A percentile compares a stretch with the other conserved stretches of the same genome.
These are phyloP conservation scores for Mycothermus thermophilus DNA, from an alignment of 495 filamentous ascomycete genomes.

Conservation along the genomic window DNA sequence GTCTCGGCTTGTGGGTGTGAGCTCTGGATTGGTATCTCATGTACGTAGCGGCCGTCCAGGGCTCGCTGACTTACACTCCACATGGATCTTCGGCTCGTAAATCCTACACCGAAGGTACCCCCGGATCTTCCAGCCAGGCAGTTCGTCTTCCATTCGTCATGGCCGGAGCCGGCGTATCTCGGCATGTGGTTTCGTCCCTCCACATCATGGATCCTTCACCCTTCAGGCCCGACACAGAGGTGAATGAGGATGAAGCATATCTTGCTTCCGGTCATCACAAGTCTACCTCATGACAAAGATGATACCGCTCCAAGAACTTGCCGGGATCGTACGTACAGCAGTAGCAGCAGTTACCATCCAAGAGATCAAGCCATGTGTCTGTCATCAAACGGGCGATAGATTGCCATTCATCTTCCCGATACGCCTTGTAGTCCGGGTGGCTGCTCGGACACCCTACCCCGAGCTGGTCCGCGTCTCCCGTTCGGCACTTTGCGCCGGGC, in stretches of 20 bases:
- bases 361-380: slow-evolving; percentile 1
- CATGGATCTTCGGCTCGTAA: neutral
- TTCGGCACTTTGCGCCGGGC: no score
- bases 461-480: neutral
- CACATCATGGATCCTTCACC: no score
- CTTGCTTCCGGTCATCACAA: no score
- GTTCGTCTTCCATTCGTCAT: neutral
- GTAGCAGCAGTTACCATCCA: no score
- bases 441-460: slow-evolving; percentile 6
- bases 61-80: no score
- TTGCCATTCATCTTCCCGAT: slow-evolving; percentile 6
- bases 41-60: no score
- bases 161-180: neutral
- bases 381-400: slow-evolving; percentile 3
- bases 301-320: slow-evolving; percentile 1
- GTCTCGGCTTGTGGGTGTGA: no score
- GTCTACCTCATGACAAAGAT: no score
- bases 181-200: slow-evolving; percentile 1
- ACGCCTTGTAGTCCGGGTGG: slow-evolving; percentile 1
- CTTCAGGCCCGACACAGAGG: no score
- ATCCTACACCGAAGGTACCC: neutral
- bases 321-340: slow-evolving; percentile 6
- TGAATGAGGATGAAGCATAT: no score
- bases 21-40: no score
- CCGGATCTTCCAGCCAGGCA: no score